phyloP scores from a whole-genome alignment of 208 protist genomes.

The Hexamita inflata region DNA sequence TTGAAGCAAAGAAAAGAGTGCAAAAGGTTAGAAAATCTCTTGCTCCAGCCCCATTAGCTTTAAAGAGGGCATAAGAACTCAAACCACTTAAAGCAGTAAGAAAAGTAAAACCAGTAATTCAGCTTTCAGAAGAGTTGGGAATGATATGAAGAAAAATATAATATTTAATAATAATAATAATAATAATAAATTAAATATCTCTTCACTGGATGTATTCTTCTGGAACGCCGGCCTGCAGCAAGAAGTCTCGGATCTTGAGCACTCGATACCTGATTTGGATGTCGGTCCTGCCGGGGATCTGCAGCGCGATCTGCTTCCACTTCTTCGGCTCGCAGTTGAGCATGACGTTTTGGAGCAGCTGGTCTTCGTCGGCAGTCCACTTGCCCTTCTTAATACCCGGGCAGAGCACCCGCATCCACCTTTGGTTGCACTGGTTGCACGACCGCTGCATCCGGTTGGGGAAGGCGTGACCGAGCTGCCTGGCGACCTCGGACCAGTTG shows the following conservation, averaged over 20 bases:
- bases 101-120: no score
- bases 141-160: no score
- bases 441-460: background rate
- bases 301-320: background rate
- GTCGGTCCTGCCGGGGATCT: background rate
- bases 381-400: background rate
- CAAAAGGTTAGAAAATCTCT: no score
- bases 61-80: no score
- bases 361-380: background rate
- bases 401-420: background rate
- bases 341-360: background rate
- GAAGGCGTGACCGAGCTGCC: background rate
- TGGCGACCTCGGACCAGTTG: background rate
- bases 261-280: conserved; percentile 3
- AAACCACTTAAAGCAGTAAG: no score
- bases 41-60: no score
- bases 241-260: background rate
- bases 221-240: no score
- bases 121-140: no score
- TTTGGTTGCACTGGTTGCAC: background rate
- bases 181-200: no score
- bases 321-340: background rate
- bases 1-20: no score
- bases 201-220: no score
- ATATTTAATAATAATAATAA: no score